Conservation (phyloP, 2,329 filamentous ascomycete species). For the Pyricularia grisea region DNA sequence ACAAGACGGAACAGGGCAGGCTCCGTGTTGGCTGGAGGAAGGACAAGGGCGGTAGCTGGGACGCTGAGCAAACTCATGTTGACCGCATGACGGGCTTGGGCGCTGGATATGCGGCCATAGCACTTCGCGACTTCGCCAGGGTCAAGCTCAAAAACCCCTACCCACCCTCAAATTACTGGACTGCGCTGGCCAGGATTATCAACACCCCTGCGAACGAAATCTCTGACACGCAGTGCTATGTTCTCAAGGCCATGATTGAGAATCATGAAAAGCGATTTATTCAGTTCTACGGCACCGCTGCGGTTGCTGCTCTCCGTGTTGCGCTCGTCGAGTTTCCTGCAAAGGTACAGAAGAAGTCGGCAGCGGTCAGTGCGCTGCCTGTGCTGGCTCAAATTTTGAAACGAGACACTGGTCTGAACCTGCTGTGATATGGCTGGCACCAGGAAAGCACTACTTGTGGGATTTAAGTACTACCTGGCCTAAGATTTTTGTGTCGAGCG, state of each 20-base stretch:
- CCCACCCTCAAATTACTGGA: constrained; percentile 77
- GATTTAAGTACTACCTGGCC: neutral
- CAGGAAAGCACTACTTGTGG: neutral
- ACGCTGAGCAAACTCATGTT: constrained; percentile 63
- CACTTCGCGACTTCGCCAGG: constrained; percentile 72
- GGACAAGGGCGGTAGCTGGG: constrained; percentile 44
- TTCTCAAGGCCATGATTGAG: constrained; percentile 63
- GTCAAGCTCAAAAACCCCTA: constrained; percentile 62
- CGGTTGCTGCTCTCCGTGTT: constrained; percentile 57
- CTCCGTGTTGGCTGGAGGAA: constrained; percentile 65
- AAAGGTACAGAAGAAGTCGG: constrained; percentile 34
- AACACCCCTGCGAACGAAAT: constrained; percentile 61
- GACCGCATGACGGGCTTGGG: constrained; percentile 78
- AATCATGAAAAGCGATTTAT: constrained; percentile 69
- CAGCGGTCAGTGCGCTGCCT: constrained; percentile 40
- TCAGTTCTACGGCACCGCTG: constrained; percentile 70
- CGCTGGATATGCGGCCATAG: constrained; percentile 74
- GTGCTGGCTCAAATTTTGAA: constrained; percentile 44
- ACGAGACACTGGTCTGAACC: constrained; percentile 36
- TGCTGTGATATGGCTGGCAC: constrained; percentile 17
- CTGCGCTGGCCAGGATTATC: constrained; percentile 62
- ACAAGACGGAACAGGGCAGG: constrained; percentile 61
- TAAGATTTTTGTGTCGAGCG: neutral
- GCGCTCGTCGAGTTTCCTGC: constrained; percentile 68
- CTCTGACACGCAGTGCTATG: constrained; percentile 63